Conservation (phyloP, 176 grass and related monocot genomes). For the Elaeis guineensis region DNA sequence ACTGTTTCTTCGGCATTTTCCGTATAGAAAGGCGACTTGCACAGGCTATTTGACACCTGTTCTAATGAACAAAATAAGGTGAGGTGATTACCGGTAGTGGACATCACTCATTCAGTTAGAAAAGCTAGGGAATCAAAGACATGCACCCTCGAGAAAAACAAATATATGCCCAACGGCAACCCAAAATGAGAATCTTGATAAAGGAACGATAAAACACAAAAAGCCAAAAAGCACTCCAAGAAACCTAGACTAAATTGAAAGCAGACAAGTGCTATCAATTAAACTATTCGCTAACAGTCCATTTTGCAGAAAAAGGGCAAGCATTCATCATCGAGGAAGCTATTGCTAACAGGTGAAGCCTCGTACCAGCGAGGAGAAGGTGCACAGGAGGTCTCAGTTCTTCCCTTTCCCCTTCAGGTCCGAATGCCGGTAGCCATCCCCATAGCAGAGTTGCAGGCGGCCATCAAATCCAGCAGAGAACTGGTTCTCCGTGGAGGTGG, state of each 20-base stretch:
- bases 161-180: background rate
- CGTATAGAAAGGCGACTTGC: background rate
- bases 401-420: conserved; percentile 25
- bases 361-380: background rate
- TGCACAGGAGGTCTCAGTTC: background rate
- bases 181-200: background rate
- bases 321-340: background rate
- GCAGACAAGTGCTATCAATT: background rate
- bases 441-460: conserved; percentile 27
- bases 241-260: background rate
- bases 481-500: background rate
- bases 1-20: too few relatives aligned
- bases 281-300: background rate
- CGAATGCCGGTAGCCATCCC: conserved; percentile 14
- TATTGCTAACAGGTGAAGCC: background rate
- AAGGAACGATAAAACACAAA: background rate
- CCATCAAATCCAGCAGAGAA: conserved; percentile 14
- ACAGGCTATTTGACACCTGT: background rate
- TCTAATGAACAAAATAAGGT: background rate
- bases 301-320: too few relatives aligned
- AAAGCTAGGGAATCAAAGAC: background rate
- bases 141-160: background rate
- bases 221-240: background rate
- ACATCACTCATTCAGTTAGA: background rate
- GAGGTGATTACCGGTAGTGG: background rate